Evolutionary conservation across 1,284 basidiomycete species (phyloP).

Genomic region (Ceratobasidium sp.): DNA sequence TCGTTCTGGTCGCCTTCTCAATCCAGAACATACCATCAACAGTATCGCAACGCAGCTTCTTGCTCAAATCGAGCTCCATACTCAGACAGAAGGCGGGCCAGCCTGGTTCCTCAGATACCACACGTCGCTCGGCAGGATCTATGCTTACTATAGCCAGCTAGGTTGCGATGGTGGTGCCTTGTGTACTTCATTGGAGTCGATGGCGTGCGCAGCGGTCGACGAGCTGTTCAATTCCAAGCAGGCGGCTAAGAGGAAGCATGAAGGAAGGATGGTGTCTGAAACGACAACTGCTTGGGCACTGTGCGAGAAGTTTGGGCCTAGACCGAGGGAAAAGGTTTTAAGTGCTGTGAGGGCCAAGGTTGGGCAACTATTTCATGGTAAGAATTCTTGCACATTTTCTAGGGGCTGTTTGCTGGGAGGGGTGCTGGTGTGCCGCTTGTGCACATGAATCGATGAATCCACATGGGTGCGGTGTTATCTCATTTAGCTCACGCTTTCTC

Average conservation of each 20-base stretch:
- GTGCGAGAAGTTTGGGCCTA: conserved; percentile 27
- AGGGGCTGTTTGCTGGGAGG: neutral
- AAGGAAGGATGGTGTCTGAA: conserved; percentile 12
- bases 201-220: conserved; percentile 23
- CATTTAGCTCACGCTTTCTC: neutral
- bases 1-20: neutral
- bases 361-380: conserved; percentile 26
- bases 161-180: neutral
- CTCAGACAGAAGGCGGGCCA: conserved; percentile 9
- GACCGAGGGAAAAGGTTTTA: conserved; percentile 20
- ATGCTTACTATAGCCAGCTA: conserved; percentile 9
- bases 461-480: neutral
- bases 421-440: neutral
- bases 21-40: conserved; percentile 10
- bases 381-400: neutral
- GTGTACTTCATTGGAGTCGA: conserved; percentile 4
- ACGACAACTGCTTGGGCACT: conserved; percentile 22
- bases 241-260: neutral
- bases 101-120: conserved; percentile 36
- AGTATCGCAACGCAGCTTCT: conserved; percentile 18
- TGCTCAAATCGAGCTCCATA: neutral
- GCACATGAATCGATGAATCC: neutral
- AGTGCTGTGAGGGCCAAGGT: conserved; percentile 21
- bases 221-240: conserved; percentile 11
- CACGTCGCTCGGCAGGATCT: conserved; percentile 26